Percentiles rank a stretch among this genome's conserved stretches.
These are phyloP conservation scores for Nadsonia fulvescens DNA, from an alignment of 805 yeast species.

Conservation along the genomic window DNA sequence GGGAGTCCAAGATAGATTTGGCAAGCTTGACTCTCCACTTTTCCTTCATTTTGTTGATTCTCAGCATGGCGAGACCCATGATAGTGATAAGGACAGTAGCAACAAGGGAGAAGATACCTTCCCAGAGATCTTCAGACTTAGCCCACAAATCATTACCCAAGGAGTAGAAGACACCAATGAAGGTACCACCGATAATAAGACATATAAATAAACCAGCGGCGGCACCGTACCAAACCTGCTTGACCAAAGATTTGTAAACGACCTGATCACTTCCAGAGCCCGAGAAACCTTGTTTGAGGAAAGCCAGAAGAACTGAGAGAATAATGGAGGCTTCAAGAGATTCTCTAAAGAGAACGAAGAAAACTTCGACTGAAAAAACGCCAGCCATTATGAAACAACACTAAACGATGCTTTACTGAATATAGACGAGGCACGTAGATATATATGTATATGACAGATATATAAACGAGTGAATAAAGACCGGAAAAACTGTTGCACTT, in stretches of 20 bases:
- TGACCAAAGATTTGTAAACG: slow-evolving; percentile 34
- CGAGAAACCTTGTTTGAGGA: slow-evolving; percentile 73
- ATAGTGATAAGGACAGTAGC: slow-evolving; percentile 69
- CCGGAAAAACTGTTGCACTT: too few species aligned
- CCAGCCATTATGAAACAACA: slow-evolving; percentile 25
- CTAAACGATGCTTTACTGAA: too few species aligned
- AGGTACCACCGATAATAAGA: slow-evolving; percentile 50
- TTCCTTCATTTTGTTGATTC: slow-evolving; percentile 70
- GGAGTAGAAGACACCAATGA: slow-evolving; percentile 51
- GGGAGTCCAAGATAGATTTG: slow-evolving; percentile 17
- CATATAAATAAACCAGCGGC: slow-evolving; percentile 52
- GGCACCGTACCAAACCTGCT: slow-evolving; percentile 78
- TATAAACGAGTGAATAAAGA: too few species aligned
- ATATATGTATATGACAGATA: too few species aligned
- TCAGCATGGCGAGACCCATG: slow-evolving; percentile 92
- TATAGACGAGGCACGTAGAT: too few species aligned
- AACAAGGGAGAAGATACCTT: slow-evolving; percentile 61
- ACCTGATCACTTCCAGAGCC: slow-evolving; percentile 17
- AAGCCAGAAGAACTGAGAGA: slow-evolving; percentile 76
- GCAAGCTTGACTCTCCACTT: slow-evolving; percentile 60
- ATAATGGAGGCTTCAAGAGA: slow-evolving; percentile 79
- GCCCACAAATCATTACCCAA: slow-evolving; percentile 80
- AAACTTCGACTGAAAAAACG: slow-evolving; percentile 44
- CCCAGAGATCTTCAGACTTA: slow-evolving; percentile 76
- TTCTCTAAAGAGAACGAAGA: slow-evolving; percentile 85